These are phyloP conservation scores for Paxillus involutus DNA, from an alignment of 768 basidiomycete species.

Conservation along the genomic window DNA sequence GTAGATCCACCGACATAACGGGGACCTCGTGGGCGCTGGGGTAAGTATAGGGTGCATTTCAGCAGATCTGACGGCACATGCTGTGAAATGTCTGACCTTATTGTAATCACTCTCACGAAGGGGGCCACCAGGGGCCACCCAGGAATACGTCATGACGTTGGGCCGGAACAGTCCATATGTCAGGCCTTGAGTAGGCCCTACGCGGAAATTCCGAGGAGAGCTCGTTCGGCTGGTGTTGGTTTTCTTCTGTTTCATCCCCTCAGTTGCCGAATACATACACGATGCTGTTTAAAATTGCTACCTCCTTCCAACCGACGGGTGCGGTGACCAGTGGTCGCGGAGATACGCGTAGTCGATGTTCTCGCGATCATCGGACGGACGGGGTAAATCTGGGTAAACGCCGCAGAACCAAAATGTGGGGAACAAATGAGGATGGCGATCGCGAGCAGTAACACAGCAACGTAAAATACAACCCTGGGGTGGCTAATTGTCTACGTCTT, in stretches of 20 bases:
- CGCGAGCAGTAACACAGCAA: not conserved
- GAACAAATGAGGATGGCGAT: not conserved
- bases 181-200: not conserved
- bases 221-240: not conserved
- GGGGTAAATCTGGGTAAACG: not conserved
- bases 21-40: not conserved
- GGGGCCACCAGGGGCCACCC: not conserved
- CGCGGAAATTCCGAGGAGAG: not conserved
- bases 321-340: not conserved
- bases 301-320: not conserved
- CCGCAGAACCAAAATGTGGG: not conserved
- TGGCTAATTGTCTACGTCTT: not conserved
- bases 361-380: not conserved
- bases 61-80: not conserved
- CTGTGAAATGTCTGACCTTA: not conserved
- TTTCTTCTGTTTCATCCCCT: not conserved
- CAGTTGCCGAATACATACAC: not conserved
- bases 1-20: not conserved
- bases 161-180: not conserved
- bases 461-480: slow-evolving; percentile 1
- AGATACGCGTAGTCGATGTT: not conserved
- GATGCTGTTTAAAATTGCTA: not conserved
- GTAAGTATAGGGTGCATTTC: not conserved
- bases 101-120: not conserved
- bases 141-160: not conserved